Base-by-base conservation (phyloP, 2,329 filamentous ascomycete species). In the Talaromyces albobiverticillius region DNA sequence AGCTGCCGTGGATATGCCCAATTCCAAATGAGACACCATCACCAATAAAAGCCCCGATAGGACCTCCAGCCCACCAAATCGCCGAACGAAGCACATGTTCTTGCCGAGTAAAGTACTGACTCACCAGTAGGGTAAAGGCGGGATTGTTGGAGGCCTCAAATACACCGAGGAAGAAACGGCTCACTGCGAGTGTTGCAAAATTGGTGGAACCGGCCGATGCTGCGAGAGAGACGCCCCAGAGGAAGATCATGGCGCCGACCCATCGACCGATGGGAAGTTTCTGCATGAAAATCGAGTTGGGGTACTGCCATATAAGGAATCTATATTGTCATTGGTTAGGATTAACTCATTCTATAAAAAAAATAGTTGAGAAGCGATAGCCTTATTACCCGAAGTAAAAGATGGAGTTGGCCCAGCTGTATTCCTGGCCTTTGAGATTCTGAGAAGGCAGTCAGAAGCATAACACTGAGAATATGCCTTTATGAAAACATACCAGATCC, bases 81-180 rank as follows among this genome's bases (percentile, higher is more conserved):
- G 22, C 43, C 10, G 43, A 16, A 11, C 43, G 43, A 13, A 26
- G 26, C 10, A 18, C 26, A 26, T 46, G 43, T 6, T 46, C 43
- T 16, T 20, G 14, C 3, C 23, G 22, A 14, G 25, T 46, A 32
- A 26, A 46, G 22, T 26, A 46, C 31, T 46, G 43, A 3, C 22
- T 16, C 4, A 16, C 23, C 9, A 46, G 7, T 4, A 46, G 26
- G 18, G 43, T 26, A 31, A 46, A 46, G 13, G 22, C 43, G 10
- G 43, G 43, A 25, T 16, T 53, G 32, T 46, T 53, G 22, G 42
- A 29, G 26, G 51, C 51, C 42, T 53, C 51, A 31, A 53, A 53
- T 22, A 53, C 18, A n/a, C 51, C 51, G n/a, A 53, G 23, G 29
- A 47, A 47, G 25, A 53, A 53, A 2, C 51, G 31, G 10, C 34